Base-by-base conservation (phyloP, 2,329 filamentous ascomycete species). In the Neofusicoccum parvum region DNA sequence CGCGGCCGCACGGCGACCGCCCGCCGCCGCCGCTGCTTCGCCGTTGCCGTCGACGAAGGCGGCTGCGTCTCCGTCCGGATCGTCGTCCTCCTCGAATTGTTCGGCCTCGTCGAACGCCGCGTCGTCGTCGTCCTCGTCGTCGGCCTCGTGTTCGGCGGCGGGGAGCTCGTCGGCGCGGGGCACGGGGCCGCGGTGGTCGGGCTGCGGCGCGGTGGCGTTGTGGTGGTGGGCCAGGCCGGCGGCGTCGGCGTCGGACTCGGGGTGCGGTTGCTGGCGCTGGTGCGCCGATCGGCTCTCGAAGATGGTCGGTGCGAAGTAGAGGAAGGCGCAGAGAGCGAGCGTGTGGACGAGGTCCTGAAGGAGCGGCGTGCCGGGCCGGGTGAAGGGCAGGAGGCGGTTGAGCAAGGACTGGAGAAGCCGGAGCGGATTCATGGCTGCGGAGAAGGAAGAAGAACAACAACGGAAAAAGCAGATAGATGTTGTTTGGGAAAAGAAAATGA, bases 221-320 rank as follows among this genome's bases (percentile, higher is more conserved):
- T 65, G 14, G n/a, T n/a, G 37, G 11, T 14, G 51, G 39, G 27
- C 20, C 20, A 23, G 48, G 34, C 36, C 59, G 20, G 23, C 39
- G 34, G 3, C 27, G 20, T 36, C 15, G 41, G 15, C 15, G 60
- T 23, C 4, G 49, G 17, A 20, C 5, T 15, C 7, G 20, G 36
- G 37, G 7, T 0, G 48, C 5, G 3, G 32, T 11, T 9, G 37
- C 14, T 34, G 23, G 6, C 2, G n/a, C 15, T 39, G 10, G 5
- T 15, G 12, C 32, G 4, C 7, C 23, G 62, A 37, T 56, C 46
- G 45, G 53, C 37, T 66, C 43, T 82, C 76, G 70, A 72, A 78
- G 41, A 83, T 77, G 67, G 80, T 78, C 17, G 82, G 82, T 0
- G 79, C 81, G 67, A 75, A 82, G 71, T 83, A 84, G 15, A 84